Conservation (phyloP, 257 asterid genomes). For the Gardenia jasminoides region DNA sequence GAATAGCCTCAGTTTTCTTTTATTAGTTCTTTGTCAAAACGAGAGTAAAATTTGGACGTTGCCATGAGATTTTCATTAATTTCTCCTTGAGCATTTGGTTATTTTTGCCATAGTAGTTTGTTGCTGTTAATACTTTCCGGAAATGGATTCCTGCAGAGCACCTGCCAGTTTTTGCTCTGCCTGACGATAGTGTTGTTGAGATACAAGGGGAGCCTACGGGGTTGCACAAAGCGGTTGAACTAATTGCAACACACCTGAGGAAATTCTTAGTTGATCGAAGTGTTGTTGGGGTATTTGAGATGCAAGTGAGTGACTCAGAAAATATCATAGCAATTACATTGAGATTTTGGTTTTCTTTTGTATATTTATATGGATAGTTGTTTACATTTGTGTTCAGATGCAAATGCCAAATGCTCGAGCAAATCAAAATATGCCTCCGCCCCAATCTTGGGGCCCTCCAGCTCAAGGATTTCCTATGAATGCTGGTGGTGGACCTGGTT, state of each 20-base stretch:
- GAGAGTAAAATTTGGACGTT: not conserved
- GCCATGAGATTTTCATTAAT: no score
- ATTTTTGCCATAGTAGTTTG: not conserved
- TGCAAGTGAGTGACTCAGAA: slow-evolving; percentile 51
- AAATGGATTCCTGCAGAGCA: slow-evolving; percentile 49
- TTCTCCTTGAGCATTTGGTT: not conserved
- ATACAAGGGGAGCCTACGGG: slow-evolving; percentile 84
- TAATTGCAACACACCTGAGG: slow-evolving; percentile 76
- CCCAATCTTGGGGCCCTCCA: slow-evolving; percentile 68
- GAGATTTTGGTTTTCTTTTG: slow-evolving; percentile 3
- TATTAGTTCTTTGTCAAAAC: not conserved
- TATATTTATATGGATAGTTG: slow-evolving; percentile 9
- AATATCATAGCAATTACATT: slow-evolving; percentile 1
- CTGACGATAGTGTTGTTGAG: slow-evolving; percentile 90
- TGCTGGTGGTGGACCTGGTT: slow-evolving; percentile 57
- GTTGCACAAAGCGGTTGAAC: slow-evolving; percentile 72
- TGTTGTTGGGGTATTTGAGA: slow-evolving; percentile 71
- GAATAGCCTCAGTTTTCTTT: not conserved
- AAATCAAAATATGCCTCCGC: slow-evolving; percentile 55
- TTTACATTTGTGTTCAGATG: slow-evolving; percentile 41
- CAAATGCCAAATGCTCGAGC: slow-evolving; percentile 63
- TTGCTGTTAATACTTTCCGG: slow-evolving; percentile 15
- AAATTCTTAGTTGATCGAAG: slow-evolving; percentile 90
- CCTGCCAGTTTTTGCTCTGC: slow-evolving; percentile 74
- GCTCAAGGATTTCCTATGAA: slow-evolving; percentile 51